A percentile compares a stretch with the other conserved stretches of the same genome.
These are phyloP conservation scores for Bryoglossum gracile DNA, from an alignment of 495 filamentous ascomycete species.

Conservation along the genomic window DNA sequence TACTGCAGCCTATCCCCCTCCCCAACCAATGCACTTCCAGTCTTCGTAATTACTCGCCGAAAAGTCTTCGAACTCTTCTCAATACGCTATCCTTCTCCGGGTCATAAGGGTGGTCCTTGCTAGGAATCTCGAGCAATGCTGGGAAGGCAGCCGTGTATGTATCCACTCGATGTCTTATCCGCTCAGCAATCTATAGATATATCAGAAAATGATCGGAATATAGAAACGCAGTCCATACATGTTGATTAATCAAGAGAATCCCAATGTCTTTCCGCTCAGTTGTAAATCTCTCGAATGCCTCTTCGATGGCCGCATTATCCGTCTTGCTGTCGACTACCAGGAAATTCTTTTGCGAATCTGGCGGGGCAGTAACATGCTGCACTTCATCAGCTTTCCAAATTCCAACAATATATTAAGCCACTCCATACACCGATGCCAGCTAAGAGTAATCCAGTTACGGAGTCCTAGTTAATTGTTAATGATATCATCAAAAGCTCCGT, in stretches of 20 bases:
- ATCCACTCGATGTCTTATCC: slow-evolving; percentile 77
- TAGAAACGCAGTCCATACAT: slow-evolving; percentile 51
- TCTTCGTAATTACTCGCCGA: slow-evolving; percentile 68
- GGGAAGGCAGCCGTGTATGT: slow-evolving; percentile 70
- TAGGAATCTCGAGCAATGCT: slow-evolving; percentile 85
- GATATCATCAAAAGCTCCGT: too few relatives aligned
- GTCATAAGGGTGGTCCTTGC: slow-evolving; percentile 98
- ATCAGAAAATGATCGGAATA: background rate
- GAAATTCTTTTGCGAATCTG: slow-evolving; percentile 92
- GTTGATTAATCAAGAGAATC: slow-evolving; percentile 94
- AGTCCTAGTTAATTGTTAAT: too few relatives aligned
- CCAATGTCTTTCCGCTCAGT: slow-evolving; percentile 90
- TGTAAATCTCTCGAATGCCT: slow-evolving; percentile 84
- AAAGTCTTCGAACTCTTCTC: slow-evolving; percentile 80
- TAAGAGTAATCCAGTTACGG: slow-evolving; percentile 87
- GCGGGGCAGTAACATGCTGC: slow-evolving; percentile 69
- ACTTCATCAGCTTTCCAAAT: slow-evolving; percentile 22
- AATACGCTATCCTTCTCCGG: slow-evolving; percentile 98
- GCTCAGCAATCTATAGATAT: slow-evolving; percentile 68
- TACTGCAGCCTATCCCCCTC: too few relatives aligned
- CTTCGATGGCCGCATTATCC: slow-evolving; percentile 78
- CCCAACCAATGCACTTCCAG: too few relatives aligned
- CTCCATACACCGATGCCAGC: slow-evolving; percentile 85
- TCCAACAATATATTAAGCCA: background rate
- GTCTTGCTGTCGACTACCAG: slow-evolving; percentile 93